Evolutionary conservation across 1,139 yeast genomes (phyloP), one percentile per base, ranked within the genome.

Genomic region (Candida tetrigidarum): DNA sequence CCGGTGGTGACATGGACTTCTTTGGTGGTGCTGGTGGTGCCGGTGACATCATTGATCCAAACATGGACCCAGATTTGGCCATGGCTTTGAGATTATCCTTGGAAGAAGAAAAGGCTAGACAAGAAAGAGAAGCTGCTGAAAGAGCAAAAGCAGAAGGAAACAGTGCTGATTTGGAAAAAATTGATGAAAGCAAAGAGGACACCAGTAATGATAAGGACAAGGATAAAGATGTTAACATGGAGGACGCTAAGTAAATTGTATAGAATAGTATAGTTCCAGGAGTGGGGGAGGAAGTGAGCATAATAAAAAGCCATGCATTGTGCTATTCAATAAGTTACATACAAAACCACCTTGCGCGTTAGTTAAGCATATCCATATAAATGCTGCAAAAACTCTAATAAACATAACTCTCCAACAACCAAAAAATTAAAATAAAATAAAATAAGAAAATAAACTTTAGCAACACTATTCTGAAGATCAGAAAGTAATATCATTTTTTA

Each of bases 11-110:
- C 25, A 57, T 57, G 48, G 45, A 42, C 29, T 46, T 42, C 34
- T 51, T 48, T 37, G 76, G 69, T 19, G 76, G 71, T 52, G 81
- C 76, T 18, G 74, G 69, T 45, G 82, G 77, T 38, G 71, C 70
- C 27, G 77, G 74, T 34, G 80, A 74, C 41, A 84, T 88, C 41
- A 80, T 85, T 32, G 98, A 93, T 66, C 96, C 97, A 23, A 84
- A 85, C 54, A 88, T 89, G 83, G 99, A 93, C 58, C 99, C 99
- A 20, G 99, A 95, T 66, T 81, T 93, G 60, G 99, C 98, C 1
- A 78, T 93, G 74, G 99, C 98, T 0, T 80, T 93, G 57, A 78
- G 96, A 59, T 79, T 88, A 67, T 86, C 95, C 2, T 73, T 88
- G 51, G 96, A 88, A 59, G 96, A 88, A 59, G 96, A 87, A 58